Evolutionary conservation across 768 basidiomycete genomes (phyloP), one percentile per base, ranked within the genome.

Genomic region (Suillus clintonianus): DNA sequence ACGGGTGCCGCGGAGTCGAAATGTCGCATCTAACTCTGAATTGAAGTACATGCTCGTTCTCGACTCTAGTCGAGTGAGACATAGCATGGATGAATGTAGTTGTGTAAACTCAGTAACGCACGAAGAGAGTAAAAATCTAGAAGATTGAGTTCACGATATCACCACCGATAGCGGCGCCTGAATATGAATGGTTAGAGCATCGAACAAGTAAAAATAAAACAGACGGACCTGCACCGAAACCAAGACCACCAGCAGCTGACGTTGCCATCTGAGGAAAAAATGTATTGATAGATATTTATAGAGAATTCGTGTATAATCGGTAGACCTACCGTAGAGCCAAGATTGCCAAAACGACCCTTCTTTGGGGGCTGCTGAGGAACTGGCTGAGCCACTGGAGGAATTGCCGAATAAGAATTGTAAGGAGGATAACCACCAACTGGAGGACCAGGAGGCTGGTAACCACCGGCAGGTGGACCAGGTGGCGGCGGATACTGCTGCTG

Each of bases 101-200:
- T 17, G n/a, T 56, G 37, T 41, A 57, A 41, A 19, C 17, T 41
- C 6, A 41, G 39, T 27, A 57, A 27, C 37, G 39, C 37, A 19
- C 24, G 56, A 56, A 27, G 15, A 15, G 36, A 32, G 51, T 32
- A n/a, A 2, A 32, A 30, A 11, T 47, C 65, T 74, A 86, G 71
- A 85, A 84, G 43, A 84, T 77, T n/a, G 81, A 70, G 66, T 83
- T 78, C 65, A 86, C 72, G 30, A 85, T 69, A 15, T 76, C 81
- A 57, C 79, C 74, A 32, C 80, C 80, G 51, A 84, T 67, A 24
- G 81, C 81, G 65, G 80, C 79, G 42, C 84, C 84, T 84, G 62
- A 11, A 10, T 8, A 62, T 34, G 48, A 36, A 37, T 32, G 8
- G 7, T 65, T 51, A 68, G 51, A 19, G 9, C 9, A 6, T 10